Base-by-base conservation (phyloP, 2,329 filamentous ascomycete species). In the Fusarium newnesense region DNA sequence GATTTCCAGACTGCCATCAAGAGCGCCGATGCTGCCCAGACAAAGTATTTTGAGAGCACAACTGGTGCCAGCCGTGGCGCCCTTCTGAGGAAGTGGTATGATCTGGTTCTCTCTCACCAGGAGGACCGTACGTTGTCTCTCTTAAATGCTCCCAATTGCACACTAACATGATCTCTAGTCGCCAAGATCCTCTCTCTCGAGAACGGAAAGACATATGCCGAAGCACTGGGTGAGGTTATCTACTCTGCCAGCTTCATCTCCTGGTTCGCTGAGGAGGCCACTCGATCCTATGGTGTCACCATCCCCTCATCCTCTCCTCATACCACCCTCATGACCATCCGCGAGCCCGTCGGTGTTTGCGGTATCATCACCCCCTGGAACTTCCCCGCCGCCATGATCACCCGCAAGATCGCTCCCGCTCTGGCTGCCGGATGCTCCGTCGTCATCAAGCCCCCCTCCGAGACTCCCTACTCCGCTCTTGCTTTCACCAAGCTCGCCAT, bases 351-450 rank as follows among this genome's bases (percentile, higher is more conserved):
- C 24, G 81, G 80, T 52, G 78, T 82, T 44, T 76, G 75, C 49
- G 81, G 85, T 15, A 86, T 86, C 49, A 88, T 89, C 83, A 83
- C 87, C 9, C 82, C 84, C 42, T 78, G 76, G 76, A 78, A 79
- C 72, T 76, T 79, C 47, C 76, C 77, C 28, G 76, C 75, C 40
- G 74, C 77, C 65, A 79, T 79, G 72, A 79, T 79, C 69, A 76
- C 76, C 24, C 70, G 85, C 49, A 87, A 87, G 75, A 81, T 83
- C 26, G 84, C 81, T 5, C 83, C 89, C 8, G 89, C 89, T 5
- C 83, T 94, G 42, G 92, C 92, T n/a, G 92, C 92, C 32, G 92
- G 92, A 43, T 94, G 92, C 81, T 93, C 92, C 4, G 93, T 95
- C 88, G 86, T 95, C 30, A 87, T 89, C 34, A 94, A 94, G 83